Base-by-base conservation (phyloP, 228 moss, liverwort and hornwort species). In the Sphagnum magellanicum region DNA sequence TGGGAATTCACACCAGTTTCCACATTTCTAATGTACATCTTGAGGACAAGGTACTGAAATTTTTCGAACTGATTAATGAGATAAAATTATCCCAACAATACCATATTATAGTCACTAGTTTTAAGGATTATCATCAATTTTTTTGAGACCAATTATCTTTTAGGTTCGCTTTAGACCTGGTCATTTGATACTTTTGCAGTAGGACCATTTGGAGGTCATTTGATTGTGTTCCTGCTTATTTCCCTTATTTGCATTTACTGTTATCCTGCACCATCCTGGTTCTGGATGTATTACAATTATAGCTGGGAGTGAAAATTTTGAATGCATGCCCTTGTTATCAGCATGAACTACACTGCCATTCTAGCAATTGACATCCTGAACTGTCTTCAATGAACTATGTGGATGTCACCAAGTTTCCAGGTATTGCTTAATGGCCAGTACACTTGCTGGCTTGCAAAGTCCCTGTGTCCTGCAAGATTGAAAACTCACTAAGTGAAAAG, bases 361-460 rank as follows among this genome's bases (percentile, higher is more conserved):
- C 69, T 59, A 89, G 50, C 85, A 84, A 68, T 71, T 94, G 74
- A 81, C 84, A 49, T 92, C 83, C 57, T 85, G 75, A 65, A 94
- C 98, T 12, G 65, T 94, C 50, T 87, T 89, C 51, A 89, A 86
- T 72, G 73, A 83, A 32, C 68, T 92, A 94, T 52, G 79, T 98
- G 63, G 86, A 98, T 77, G 92, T 98, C 53, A 79, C 98, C 6
- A 94, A 92, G 50, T 66, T 98, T 57, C 98, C 98, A 53, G 92
- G 92, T 32, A 84, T 98, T 63, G 94, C 98, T 58, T 73, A 77
- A 70, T 98, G 92, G 89, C 49, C 92, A 74, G 91, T 92, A 82
- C 63, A 78, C 79, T 61, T 4, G 32, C 32, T 32, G 32, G 32
- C 32, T 32, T 32, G 32, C 32, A 32, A 32, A 32, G 32, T 32